phyloP scores from a whole-genome alignment of 495 filamentous ascomycete species.

The Tuber magnatum region DNA sequence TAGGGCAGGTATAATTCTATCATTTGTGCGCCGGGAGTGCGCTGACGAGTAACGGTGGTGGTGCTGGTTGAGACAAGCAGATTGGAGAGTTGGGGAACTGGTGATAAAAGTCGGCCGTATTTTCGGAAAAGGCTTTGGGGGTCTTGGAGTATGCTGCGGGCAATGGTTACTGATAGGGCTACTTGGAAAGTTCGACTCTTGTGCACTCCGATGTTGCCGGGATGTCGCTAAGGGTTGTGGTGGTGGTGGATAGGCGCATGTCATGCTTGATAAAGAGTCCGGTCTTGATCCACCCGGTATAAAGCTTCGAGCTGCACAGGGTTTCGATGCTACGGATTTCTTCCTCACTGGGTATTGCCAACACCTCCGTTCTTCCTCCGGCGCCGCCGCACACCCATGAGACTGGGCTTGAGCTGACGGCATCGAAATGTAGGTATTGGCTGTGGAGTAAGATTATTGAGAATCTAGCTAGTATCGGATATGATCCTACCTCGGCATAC shows the following conservation, averaged over 20 bases:
- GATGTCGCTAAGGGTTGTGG: conserved; percentile 13
- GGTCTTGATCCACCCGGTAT: conserved; percentile 88
- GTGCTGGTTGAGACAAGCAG: conserved; percentile 10
- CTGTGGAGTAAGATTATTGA: conserved; percentile 99
- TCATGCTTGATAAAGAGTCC: conserved; percentile 89
- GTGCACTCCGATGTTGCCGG: neutral
- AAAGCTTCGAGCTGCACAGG: conserved; percentile 89
- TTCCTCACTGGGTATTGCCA: conserved; percentile 56
- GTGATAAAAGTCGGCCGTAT: conserved; percentile 70
- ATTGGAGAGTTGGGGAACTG: conserved; percentile 91
- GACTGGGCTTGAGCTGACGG: conserved; percentile 5
- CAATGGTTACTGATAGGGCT: conserved; percentile 84
- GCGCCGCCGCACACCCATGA: neutral
- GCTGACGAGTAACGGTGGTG: neutral
- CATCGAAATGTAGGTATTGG: conserved; percentile 71
- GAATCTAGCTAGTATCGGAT: conserved; percentile 89
- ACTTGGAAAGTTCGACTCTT: conserved; percentile 59
- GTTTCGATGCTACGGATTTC: conserved; percentile 98
- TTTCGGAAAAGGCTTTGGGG: conserved; percentile 93
- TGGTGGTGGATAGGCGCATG: conserved; percentile 52
- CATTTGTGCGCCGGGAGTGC: neutral
- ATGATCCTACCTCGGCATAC: conserved; percentile 91
- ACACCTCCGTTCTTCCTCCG: neutral
- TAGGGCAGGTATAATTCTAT: conserved; percentile 1
- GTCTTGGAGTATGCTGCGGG: conserved; percentile 96